A percentile compares a stretch with the other conserved stretches of the same genome.
Conservation (phyloP, 2,329 filamentous ascomycete species). For the Sarocladium kiliense region DNA sequence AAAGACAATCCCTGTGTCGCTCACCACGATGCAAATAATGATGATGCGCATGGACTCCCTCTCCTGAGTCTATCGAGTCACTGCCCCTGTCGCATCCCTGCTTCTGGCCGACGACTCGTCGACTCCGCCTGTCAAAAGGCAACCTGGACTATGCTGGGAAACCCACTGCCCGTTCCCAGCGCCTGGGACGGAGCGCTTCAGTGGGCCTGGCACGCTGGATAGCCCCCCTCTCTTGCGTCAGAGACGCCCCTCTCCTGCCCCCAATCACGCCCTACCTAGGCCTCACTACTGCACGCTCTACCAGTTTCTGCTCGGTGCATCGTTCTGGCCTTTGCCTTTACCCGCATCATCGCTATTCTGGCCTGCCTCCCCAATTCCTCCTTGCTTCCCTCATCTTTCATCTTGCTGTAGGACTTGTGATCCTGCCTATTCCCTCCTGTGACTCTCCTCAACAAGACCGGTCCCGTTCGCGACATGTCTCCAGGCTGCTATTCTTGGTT, state of each 20-base stretch:
- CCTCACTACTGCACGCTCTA: constrained; percentile 4
- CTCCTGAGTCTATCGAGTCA: constrained; percentile 1
- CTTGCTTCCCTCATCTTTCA: not conserved
- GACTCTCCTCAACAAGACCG: not conserved
- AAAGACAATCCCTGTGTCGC: not conserved
- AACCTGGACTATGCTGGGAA: not conserved
- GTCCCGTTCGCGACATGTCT: not conserved
- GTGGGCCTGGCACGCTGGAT: not conserved
- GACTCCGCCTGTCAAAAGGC: not conserved
- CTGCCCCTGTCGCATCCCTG: not conserved
- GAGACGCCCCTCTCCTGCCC: not conserved
- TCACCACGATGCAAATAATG: not conserved
- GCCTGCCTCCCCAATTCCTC: not conserved
- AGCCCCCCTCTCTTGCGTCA: constrained; percentile 8
- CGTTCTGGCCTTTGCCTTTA: not conserved
- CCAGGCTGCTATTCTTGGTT: not conserved
- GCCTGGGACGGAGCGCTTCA: constrained; percentile 4
- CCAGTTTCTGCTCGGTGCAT: not conserved
- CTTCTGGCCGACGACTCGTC: not conserved
- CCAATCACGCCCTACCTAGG: not conserved
- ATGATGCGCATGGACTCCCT: not conserved
- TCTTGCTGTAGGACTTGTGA: too few relatives aligned
- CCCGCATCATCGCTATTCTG: constrained; percentile 3
- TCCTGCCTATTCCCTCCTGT: too few relatives aligned
- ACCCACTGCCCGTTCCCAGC: not conserved